Evolutionary conservation across 768 basidiomycete genomes (phyloP).

Genomic region (Lentinula lateritia): DNA sequence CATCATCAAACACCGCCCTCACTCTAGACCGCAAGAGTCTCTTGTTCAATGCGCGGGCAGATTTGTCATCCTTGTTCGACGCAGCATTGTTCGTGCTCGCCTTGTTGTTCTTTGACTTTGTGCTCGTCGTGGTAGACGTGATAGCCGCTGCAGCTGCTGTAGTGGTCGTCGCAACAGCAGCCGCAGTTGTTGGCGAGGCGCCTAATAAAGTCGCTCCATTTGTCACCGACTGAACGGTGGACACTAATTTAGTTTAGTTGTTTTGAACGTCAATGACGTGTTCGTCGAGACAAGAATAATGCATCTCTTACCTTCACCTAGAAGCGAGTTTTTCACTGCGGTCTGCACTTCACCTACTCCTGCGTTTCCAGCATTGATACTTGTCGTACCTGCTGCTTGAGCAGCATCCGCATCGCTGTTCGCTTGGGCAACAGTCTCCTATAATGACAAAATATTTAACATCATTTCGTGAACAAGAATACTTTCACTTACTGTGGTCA

Average conservation of each 20-base stretch:
- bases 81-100: not conserved
- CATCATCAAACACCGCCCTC: not conserved
- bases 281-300: not conserved
- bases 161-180: not conserved
- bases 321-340: slow-evolving; percentile 15
- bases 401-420: slow-evolving; percentile 14
- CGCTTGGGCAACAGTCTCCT: slow-evolving; percentile 12
- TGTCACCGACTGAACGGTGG: not conserved
- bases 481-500: slow-evolving; percentile 3
- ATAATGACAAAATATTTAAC: not conserved
- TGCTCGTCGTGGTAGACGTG: not conserved
- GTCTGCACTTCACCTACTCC: slow-evolving; percentile 16
- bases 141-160: not conserved
- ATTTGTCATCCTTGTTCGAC: not conserved
- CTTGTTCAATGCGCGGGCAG: not conserved
- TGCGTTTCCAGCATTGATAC: slow-evolving; percentile 19
- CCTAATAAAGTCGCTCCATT: not conserved
- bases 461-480: not conserved
- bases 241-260: not conserved
- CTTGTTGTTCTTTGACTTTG: not conserved
- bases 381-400: slow-evolving; percentile 12
- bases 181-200: not conserved
- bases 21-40: not conserved
- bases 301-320: slow-evolving; percentile 14
- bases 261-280: not conserved